Conservation (phyloP, 2,329 filamentous ascomycete species). For the Torrubiella hemipterigena region DNA sequence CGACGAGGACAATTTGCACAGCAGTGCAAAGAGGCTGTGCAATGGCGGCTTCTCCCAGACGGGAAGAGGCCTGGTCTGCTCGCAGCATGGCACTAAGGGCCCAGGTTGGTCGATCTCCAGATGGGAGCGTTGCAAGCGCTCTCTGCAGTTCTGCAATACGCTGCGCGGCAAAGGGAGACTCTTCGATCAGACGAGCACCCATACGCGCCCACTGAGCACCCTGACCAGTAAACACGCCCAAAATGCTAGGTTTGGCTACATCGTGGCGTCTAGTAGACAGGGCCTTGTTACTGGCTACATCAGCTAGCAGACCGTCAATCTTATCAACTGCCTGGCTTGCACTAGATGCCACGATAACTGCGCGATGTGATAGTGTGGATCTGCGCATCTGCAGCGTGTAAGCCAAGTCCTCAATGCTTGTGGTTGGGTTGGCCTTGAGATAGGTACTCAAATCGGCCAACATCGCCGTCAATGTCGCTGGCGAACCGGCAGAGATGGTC, state of each 20-base stretch:
- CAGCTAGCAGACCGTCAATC: not conserved
- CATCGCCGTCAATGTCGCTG: not conserved
- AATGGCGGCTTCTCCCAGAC: constrained; percentile 10
- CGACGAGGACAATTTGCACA: constrained; percentile 12
- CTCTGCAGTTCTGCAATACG: constrained; percentile 9
- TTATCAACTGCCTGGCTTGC: not conserved
- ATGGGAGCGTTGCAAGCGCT: constrained; percentile 7
- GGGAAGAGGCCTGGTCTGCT: not conserved
- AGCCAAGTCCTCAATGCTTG: not conserved
- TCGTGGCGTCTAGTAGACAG: not conserved
- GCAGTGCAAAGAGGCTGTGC: constrained; percentile 15
- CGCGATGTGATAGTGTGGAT: not conserved
- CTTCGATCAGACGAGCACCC: constrained; percentile 12
- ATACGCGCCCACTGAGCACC: constrained; percentile 17
- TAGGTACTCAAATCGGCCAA: not conserved
- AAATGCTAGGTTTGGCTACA: constrained; percentile 1
- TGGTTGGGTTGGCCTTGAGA: not conserved
- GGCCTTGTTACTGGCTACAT: not conserved
- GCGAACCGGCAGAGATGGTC: not conserved
- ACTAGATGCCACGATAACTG: not conserved
- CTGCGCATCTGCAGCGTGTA: not conserved
- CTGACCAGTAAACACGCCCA: constrained; percentile 18
- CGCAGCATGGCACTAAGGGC: constrained; percentile 10
- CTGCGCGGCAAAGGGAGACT: not conserved
- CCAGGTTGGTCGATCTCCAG: constrained; percentile 12